A percentile compares a stretch with the other conserved stretches of the same genome.
These are phyloP conservation scores for Pythium periplocum DNA, from an alignment of 352 stramenopile species.

Conservation along the genomic window DNA sequence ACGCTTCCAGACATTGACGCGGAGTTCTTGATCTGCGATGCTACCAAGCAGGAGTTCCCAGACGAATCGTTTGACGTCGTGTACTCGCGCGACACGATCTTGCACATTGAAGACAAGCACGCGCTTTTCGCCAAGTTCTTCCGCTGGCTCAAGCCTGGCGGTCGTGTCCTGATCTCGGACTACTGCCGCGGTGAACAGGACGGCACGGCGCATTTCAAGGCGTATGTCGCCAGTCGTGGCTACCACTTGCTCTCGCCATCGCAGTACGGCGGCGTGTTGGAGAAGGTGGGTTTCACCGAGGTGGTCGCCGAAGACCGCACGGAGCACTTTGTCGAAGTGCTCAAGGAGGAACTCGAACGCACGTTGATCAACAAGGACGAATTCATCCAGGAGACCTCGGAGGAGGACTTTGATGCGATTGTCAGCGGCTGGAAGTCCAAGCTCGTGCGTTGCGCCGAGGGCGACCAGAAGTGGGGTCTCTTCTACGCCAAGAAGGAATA, in stretches of 20 bases:
- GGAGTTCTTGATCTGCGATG: conserved; percentile 72
- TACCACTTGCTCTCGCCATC: conserved; percentile 61
- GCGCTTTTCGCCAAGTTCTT: conserved; percentile 38
- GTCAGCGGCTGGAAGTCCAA: conserved; percentile 67
- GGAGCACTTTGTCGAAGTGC: conserved; percentile 54
- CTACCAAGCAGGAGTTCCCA: conserved; percentile 49
- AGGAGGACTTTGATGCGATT: conserved; percentile 61
- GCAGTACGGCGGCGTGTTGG: conserved; percentile 50
- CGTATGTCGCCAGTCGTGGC: conserved; percentile 53
- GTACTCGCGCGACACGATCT: conserved; percentile 43
- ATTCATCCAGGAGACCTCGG: conserved; percentile 63
- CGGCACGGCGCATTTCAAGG: conserved; percentile 40
- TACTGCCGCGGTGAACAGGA: conserved; percentile 64
- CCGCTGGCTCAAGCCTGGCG: conserved; percentile 35
- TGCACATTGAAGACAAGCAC: conserved; percentile 38
- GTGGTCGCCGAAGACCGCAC: conserved; percentile 63
- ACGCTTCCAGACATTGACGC: conserved; percentile 36
- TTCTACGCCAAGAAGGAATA: conserved; percentile 59
- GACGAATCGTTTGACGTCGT: conserved; percentile 57
- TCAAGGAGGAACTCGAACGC: conserved; percentile 56
- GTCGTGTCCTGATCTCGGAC: conserved; percentile 41
- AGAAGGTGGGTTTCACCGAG: conserved; percentile 41
- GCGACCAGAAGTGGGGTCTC: conserved; percentile 75
- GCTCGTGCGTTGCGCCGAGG: conserved; percentile 54
- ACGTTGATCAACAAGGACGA: conserved; percentile 55